Percentiles rank a stretch among this genome's conserved stretches.
Conservation (phyloP, 2,329 filamentous ascomycete species). For the Hortaea werneckii region DNA sequence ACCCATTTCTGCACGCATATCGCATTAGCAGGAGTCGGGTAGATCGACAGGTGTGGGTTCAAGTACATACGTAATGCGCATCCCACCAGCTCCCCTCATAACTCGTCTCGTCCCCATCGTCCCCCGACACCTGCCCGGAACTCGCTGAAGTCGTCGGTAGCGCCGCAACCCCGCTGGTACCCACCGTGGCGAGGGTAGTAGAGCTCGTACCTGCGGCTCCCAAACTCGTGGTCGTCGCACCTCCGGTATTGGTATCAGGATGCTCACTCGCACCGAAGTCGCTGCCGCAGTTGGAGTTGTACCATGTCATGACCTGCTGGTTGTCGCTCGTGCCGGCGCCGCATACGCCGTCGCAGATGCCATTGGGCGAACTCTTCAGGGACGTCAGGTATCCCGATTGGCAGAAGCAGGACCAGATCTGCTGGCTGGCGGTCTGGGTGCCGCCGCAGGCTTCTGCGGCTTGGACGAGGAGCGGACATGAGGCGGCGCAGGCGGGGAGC, state of each 20-base stretch:
- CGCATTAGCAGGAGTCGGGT: too few relatives aligned
- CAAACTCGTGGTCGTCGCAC: neutral
- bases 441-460: conserved; percentile 61
- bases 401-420: conserved; percentile 64
- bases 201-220: neutral
- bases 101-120: conserved; percentile 12
- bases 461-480: conserved; percentile 35
- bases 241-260: conserved; percentile 1
- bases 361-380: conserved; percentile 42
- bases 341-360: conserved; percentile 48
- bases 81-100: conserved; percentile 18
- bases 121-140: conserved; percentile 8
- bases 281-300: conserved; percentile 50
- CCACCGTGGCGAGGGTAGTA: neutral
- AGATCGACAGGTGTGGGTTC: too few relatives aligned
- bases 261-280: conserved; percentile 31
- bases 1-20: conserved; percentile 68
- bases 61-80: conserved; percentile 17
- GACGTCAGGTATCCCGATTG: conserved; percentile 47
- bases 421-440: conserved; percentile 36
- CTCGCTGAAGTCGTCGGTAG: conserved; percentile 14
- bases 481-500: conserved; percentile 27
- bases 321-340: conserved; percentile 40
- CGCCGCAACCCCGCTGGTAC: neutral
- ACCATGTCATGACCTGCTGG: conserved; percentile 58